phyloP scores from a whole-genome alignment of 345 rosid genomes.

The Dipteronia dyeriana region DNA sequence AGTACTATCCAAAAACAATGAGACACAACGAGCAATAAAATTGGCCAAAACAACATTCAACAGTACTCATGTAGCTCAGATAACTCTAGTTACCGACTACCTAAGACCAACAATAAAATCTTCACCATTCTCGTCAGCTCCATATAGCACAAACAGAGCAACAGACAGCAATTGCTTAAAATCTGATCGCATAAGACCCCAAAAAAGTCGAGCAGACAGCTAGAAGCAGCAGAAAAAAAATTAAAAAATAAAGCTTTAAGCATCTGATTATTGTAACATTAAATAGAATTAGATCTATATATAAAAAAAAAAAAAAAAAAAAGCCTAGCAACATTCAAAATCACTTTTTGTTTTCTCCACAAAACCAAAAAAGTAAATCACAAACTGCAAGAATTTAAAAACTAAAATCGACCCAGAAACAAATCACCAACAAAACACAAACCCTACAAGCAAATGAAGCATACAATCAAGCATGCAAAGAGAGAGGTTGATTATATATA shows the following conservation, averaged over 20 bases:
- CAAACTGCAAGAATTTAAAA: background rate
- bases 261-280: too few relatives aligned
- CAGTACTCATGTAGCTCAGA: background rate
- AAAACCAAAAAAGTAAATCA: too few relatives aligned
- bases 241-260: too few relatives aligned
- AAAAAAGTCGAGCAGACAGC: too few relatives aligned
- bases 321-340: too few relatives aligned
- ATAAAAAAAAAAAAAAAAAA: too few relatives aligned
- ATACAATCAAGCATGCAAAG: background rate
- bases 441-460: background rate
- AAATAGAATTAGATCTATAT: too few relatives aligned
- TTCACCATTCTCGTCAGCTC: background rate
- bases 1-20: background rate
- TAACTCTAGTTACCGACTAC: background rate
- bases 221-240: too few relatives aligned
- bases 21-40: background rate
- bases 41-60: background rate
- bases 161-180: too few relatives aligned
- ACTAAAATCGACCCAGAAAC: background rate
- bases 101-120: background rate
- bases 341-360: too few relatives aligned
- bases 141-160: too few relatives aligned
- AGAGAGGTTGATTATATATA: background rate
- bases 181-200: too few relatives aligned
- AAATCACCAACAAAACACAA: background rate